Percentiles rank a stretch among this genome's conserved stretches.
phyloP scores from a whole-genome alignment of 192 early-diverging fungal species.

The Jimgerdemannia lactiflua region DNA sequence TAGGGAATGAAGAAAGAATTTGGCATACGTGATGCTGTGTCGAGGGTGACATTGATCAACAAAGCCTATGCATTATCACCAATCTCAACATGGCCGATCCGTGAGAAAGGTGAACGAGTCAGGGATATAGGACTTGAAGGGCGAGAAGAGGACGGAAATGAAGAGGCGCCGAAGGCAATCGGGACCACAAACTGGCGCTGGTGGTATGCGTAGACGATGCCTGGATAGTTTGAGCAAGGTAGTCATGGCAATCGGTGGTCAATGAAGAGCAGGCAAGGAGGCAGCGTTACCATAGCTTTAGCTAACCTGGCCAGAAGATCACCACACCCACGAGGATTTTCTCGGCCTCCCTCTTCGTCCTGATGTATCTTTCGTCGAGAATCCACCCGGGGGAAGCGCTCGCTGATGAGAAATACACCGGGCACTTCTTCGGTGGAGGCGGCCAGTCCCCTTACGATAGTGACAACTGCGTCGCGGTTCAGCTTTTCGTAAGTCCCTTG shows the following conservation, averaged over 20 bases:
- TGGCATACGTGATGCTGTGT: neutral
- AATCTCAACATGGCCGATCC: slow-evolving; percentile 16
- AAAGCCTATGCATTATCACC: too few species aligned
- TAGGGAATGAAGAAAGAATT: neutral
- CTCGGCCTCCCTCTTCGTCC: slow-evolving; percentile 21
- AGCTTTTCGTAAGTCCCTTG: slow-evolving; percentile 17
- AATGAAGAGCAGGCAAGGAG: too few species aligned
- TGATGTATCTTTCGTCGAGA: slow-evolving; percentile 15
- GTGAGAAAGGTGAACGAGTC: slow-evolving; percentile 1
- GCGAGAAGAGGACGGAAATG: slow-evolving; percentile 8
- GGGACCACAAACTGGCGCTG: slow-evolving; percentile 16
- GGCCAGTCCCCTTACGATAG: slow-evolving; percentile 17
- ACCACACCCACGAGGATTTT: slow-evolving; percentile 13
- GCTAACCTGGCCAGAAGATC: slow-evolving; percentile 22
- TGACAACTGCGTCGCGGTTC: slow-evolving; percentile 18
- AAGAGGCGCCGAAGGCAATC: slow-evolving; percentile 10
- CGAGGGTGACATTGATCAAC: too few species aligned
- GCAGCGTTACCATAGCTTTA: too few species aligned
- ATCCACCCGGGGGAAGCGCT: slow-evolving; percentile 14
- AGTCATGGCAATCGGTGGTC: neutral
- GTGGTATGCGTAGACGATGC: slow-evolving; percentile 19
- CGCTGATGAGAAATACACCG: slow-evolving; percentile 23
- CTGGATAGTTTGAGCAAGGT: neutral
- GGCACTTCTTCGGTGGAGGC: slow-evolving; percentile 1
- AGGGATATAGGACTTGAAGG: slow-evolving; percentile 17